Base-by-base conservation (phyloP, 140 eudicot species). In the Erigeron philadelphicus region DNA sequence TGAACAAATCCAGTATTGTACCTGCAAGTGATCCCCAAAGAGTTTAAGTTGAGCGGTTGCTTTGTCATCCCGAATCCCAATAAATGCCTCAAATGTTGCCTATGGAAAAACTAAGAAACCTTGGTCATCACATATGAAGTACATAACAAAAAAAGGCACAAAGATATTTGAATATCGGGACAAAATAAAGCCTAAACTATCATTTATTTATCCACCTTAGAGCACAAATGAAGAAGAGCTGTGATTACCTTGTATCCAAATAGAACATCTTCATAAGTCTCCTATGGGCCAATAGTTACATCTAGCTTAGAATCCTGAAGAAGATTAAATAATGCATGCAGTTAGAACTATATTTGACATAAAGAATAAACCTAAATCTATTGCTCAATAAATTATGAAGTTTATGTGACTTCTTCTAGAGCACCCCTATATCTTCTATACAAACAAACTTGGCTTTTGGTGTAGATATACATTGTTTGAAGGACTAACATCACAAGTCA, bases 51-150 rank as follows among this genome's bases (percentile, higher is more conserved):
- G 87, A 72, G 85, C 83, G 11, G 98, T 89, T 77, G 98, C 96
- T 64, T 81, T 78, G 76, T 89, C 98, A 76, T 93, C 98, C 58
- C 90, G 86, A 78, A 93, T 78, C 46, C 96, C 96, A 64, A 93
- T 84, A 79, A 86, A 93, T 76, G 96, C 89, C 86, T 93, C 98
- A 73, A 93, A 93, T 64, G 98, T 93, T 40, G 96, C 98, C 98
- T 92, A 75, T 52, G 56, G 50, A 48, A 31, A 46, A 73, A 44
- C 35, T 18, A 54, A 53, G 48, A 65, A 71, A 46, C 50, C 31
- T 3, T 45, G 57, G 46, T 49, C 40, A 62, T 61, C 5, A 65
- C 47, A 38, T 25, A 57, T 17, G 62, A 66, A 63, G n/a, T 43
- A 44, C 25, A 57, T 45, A 65, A 60, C 42, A 6, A 19, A 35